Evolutionary conservation across 2,329 filamentous ascomycete species (phyloP).

Genomic region (Aspergillus intermedius): DNA sequence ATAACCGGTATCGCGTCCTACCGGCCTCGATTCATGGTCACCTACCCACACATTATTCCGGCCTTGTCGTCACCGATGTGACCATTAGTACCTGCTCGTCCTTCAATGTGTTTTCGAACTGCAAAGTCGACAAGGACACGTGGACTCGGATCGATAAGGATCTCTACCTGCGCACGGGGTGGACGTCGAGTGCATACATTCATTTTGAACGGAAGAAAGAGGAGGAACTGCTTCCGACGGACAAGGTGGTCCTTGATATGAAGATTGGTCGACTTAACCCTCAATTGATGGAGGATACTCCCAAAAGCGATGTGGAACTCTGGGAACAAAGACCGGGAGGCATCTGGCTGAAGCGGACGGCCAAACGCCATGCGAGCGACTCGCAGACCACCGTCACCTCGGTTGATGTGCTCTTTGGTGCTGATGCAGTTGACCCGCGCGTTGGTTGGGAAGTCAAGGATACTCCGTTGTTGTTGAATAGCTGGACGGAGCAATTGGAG

Average conservation of each 20-base stretch:
- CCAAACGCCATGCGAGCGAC: conserved; percentile 67
- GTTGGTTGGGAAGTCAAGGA: conserved; percentile 76
- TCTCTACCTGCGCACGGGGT: conserved; percentile 68
- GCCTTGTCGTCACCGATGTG: conserved; percentile 78
- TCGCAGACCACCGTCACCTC: conserved; percentile 68
- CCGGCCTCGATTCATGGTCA: conserved; percentile 80
- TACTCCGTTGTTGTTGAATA: conserved; percentile 65
- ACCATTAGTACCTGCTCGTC: conserved; percentile 69
- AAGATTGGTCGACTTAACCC: conserved; percentile 69
- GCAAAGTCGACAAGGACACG: conserved; percentile 61
- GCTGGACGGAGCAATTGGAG: conserved; percentile 54
- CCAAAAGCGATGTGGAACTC: conserved; percentile 50
- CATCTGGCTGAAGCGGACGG: conserved; percentile 73
- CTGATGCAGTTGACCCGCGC: conserved; percentile 85
- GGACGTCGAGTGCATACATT: conserved; percentile 71
- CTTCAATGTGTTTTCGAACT: conserved; percentile 67
- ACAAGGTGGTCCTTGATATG: conserved; percentile 75
- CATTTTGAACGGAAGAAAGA: conserved; percentile 79
- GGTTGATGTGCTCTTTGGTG: conserved; percentile 80
- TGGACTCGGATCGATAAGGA: conserved; percentile 91
- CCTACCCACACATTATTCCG: conserved; percentile 77
- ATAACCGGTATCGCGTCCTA: conserved; percentile 80
- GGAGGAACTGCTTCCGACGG: conserved; percentile 66
- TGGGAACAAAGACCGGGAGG: conserved; percentile 76
- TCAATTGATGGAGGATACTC: conserved; percentile 44